Evolutionary conservation across 2,329 filamentous ascomycete genomes (phyloP), one percentile per base, ranked within the genome.

Genomic region (Graphiopsis chlorocephala): DNA sequence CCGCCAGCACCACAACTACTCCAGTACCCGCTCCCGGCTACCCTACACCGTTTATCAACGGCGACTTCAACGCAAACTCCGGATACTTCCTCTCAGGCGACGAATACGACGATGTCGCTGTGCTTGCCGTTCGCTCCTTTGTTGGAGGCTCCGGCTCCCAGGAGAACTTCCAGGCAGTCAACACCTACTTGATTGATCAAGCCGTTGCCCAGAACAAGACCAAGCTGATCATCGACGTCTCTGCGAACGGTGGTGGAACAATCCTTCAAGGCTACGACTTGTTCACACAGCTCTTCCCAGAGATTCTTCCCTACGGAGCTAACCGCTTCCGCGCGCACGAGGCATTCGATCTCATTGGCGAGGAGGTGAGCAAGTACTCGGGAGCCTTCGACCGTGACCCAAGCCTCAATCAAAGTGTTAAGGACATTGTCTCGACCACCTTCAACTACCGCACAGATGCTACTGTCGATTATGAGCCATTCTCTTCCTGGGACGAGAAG

Each of bases 241-340:
- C 80, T 3, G 80, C 80, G 55, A 89, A 89, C 68, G 83, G 81
- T 2, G 87, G 87, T 48, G 86, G 87, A 26, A 81, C 80, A 15
- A 83, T 88, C 52, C 72, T 86, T 8, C 80, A 84, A n/a, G 86
- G 84, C 17, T 87, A 86, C 68, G 86, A 88, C 70, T 79, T 89
- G 28, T 88, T 88, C 77, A 84, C 84, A 61, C 75, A 82, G 72
- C 77, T 87, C 0, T 84, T 85, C 76, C 85, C 85, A 0, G 75
- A 79, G 14, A 76, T 81, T 10, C 75, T 79, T 3, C 79, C 80
- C 3, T 85, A 83, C 64, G 82, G 82, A 4, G 81, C 79, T 4
- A 80, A 80, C 66, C 82, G 85, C 26, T 79, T 85, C 72, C 79
- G 84, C 14, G 80, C 83, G 3, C 77, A 81, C 42, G 81, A 85